Evolutionary conservation across 129 eudicot species (phyloP).

Genomic region (Flaveria robusta): DNA sequence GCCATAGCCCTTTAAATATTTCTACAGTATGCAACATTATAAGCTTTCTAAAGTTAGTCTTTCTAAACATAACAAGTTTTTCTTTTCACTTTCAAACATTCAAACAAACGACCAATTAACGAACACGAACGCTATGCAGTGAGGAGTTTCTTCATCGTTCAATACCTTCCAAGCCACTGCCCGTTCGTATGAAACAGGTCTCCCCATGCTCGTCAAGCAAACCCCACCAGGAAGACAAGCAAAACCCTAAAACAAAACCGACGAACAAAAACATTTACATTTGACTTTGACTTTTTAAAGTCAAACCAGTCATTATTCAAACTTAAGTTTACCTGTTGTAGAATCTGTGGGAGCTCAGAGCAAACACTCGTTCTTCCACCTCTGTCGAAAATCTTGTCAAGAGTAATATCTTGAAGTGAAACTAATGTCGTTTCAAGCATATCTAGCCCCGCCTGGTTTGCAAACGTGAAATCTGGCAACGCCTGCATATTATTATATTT

Average conservation of each 20-base stretch:
- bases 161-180: constrained; percentile 89
- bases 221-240: constrained; percentile 79
- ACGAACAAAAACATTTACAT: not conserved
- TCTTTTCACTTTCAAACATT: constrained; percentile 3
- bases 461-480: constrained; percentile 83
- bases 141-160: constrained; percentile 78
- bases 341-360: constrained; percentile 75
- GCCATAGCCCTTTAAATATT: constrained; percentile 28
- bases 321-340: constrained; percentile 60
- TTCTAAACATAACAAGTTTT: constrained; percentile 25
- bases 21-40: constrained; percentile 16
- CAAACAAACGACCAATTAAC: constrained; percentile 88
- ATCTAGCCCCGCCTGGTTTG: constrained; percentile 89
- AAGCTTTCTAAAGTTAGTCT: constrained; percentile 42
- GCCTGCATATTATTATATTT: constrained; percentile 47
- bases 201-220: constrained; percentile 82
- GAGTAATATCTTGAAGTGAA: constrained; percentile 81
- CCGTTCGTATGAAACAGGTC: constrained; percentile 80
- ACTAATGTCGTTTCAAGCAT: constrained; percentile 93
- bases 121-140: constrained; percentile 76
- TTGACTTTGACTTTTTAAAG: constrained; percentile 3
- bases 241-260: constrained; percentile 8
- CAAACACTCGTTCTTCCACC: constrained; percentile 68
- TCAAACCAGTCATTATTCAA: constrained; percentile 3
- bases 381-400: constrained; percentile 80